Percentiles rank a stretch among this genome's conserved stretches.
These are phyloP conservation scores for Podospora anserina DNA, from an alignment of 495 filamentous ascomycete species.

Conservation along the genomic window DNA sequence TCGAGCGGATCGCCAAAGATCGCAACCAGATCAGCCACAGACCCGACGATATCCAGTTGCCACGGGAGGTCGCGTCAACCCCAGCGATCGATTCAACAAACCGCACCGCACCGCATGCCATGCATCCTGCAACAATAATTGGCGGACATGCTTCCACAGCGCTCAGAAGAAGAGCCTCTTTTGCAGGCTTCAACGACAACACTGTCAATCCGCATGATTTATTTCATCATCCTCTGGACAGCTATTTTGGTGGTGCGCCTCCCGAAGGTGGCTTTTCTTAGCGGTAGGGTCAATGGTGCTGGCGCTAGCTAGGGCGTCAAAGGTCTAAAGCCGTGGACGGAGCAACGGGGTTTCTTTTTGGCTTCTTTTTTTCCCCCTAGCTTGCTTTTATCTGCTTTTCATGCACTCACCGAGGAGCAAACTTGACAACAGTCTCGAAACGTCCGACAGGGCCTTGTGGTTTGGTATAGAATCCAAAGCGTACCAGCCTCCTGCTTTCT, in stretches of 20 bases:
- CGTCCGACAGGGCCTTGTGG: background rate
- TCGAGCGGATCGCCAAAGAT: background rate
- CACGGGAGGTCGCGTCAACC: background rate
- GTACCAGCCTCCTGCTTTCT: background rate
- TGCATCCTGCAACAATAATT: background rate
- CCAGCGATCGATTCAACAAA: background rate
- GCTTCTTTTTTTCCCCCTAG: background rate
- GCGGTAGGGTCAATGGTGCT: background rate
- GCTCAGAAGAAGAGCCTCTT: background rate
- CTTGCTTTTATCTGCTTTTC: background rate
- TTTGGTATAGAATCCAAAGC: background rate
- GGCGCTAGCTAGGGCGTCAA: background rate
- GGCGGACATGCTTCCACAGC: background rate
- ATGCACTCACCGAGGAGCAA: background rate
- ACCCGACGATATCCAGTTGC: background rate
- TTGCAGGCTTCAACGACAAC: background rate
- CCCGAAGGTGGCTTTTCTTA: background rate
- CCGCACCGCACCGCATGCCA: background rate
- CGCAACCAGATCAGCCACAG: background rate
- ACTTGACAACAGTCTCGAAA: background rate
- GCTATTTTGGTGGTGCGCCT: background rate
- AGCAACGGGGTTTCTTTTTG: background rate
- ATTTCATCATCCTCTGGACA: background rate
- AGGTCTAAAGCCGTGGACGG: no score
- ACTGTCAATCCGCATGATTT: background rate